Evolutionary conservation across 106 monocot genomes (phyloP).

Genomic region (Cymbidium sinense): DNA sequence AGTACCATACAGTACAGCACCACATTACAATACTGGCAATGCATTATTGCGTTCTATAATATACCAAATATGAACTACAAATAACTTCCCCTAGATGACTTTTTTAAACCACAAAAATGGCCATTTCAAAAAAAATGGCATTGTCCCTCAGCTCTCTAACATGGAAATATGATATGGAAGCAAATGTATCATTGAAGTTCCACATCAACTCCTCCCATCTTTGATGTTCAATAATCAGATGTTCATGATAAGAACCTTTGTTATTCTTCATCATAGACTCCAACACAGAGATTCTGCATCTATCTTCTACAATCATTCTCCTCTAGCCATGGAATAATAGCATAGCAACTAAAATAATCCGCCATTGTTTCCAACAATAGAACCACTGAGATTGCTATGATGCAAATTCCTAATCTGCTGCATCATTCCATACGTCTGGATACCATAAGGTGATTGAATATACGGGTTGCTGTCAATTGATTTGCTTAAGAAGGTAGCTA

Average conservation of each 20-base stretch:
- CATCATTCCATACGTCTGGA: conserved; percentile 18
- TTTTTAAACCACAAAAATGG: neutral
- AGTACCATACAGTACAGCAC: neutral
- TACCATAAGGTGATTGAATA: conserved; percentile 16
- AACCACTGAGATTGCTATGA: conserved; percentile 5
- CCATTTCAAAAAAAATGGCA: no score
- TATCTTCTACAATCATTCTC: neutral
- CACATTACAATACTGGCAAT: neutral
- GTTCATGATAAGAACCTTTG: neutral
- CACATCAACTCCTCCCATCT: neutral
- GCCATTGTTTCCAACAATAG: conserved; percentile 7
- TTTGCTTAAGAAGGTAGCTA: conserved; percentile 11
- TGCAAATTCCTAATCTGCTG: conserved; percentile 11
- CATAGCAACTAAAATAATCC: conserved; percentile 17
- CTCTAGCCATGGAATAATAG: neutral
- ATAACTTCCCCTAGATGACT: neutral
- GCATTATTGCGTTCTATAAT: conserved; percentile 1
- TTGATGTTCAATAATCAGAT: neutral
- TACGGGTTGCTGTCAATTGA: conserved; percentile 12
- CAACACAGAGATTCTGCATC: no score
- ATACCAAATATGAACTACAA: neutral
- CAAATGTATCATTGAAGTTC: neutral
- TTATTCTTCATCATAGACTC: neutral
- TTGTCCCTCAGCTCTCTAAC: no score
- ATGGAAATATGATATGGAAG: no score